Conservation (phyloP, 257 asterid species). For the Buddleja alternifolia region DNA sequence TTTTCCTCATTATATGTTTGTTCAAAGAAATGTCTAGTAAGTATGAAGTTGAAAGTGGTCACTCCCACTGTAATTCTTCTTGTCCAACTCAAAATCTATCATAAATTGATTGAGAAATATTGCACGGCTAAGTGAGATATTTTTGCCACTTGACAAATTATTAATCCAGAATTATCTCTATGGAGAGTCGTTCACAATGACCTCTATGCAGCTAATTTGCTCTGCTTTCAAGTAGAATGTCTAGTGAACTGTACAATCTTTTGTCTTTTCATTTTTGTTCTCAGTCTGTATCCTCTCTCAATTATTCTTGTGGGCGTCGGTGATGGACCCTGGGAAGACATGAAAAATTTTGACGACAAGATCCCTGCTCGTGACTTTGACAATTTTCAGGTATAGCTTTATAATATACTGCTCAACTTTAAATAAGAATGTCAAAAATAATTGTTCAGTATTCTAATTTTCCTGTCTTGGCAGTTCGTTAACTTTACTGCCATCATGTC, state of each 20-base stretch:
- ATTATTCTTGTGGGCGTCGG: constrained; percentile 90
- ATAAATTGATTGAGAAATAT: constrained; percentile 1
- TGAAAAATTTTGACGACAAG: constrained; percentile 80
- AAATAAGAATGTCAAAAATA: constrained; percentile 17
- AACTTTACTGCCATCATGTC: constrained; percentile 75
- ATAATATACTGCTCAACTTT: not conserved
- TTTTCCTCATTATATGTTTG: not conserved
- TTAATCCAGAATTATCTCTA: not conserved
- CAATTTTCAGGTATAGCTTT: constrained; percentile 68
- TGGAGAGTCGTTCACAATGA: not conserved
- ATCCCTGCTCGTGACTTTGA: constrained; percentile 77
- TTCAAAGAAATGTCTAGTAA: not conserved
- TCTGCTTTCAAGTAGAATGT: constrained; percentile 2
- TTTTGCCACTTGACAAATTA: not conserved
- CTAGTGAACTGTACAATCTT: constrained; percentile 15
- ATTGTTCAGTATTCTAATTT: constrained; percentile 5
- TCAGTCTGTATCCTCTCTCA: constrained; percentile 75
- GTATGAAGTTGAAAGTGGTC: constrained; percentile 15
- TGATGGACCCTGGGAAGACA: constrained; percentile 94
- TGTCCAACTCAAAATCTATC: constrained; percentile 14
- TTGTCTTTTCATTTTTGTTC: constrained; percentile 16
- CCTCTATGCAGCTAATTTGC: constrained; percentile 7
- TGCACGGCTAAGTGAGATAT: not conserved
- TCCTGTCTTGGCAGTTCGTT: constrained; percentile 57
- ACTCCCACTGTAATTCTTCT: constrained; percentile 6